phyloP scores from a whole-genome alignment of 2,329 filamentous ascomycete species.

The Grosmannia clavigera region DNA sequence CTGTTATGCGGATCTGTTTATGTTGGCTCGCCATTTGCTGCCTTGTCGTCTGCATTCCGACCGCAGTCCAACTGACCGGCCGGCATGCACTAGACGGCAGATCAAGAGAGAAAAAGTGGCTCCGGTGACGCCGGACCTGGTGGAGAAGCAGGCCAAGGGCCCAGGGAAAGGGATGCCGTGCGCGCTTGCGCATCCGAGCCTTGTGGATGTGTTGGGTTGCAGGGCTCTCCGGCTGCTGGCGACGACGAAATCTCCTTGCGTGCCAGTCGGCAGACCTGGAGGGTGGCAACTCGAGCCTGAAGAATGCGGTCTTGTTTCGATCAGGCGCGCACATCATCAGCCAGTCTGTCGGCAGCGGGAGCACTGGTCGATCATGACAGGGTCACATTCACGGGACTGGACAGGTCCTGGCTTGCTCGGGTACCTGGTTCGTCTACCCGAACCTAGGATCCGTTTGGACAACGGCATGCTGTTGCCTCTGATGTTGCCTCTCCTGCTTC shows the following conservation, averaged over 20 bases:
- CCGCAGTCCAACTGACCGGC: neutral
- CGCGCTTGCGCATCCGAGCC: neutral
- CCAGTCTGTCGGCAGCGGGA: neutral
- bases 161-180: neutral
- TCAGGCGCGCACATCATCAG: neutral
- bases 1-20: neutral
- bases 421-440: no score
- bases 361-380: neutral
- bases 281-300: neutral
- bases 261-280: conserved; percentile 8
- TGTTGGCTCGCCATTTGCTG: neutral
- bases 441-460: no score
- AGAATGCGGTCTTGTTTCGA: neutral
- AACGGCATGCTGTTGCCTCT: neutral
- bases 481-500: no score
- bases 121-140: neutral
- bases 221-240: neutral
- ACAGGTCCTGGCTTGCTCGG: no score
- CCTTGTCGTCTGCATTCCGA: neutral
- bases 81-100: neutral
- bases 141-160: neutral
- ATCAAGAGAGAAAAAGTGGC: neutral
- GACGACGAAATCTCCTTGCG: conserved; percentile 9
- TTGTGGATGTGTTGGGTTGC: neutral
- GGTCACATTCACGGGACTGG: no score